Percentiles rank a stretch among this genome's conserved stretches.
phyloP scores from a whole-genome alignment of 345 rosid genomes.

The Draba incana region DNA sequence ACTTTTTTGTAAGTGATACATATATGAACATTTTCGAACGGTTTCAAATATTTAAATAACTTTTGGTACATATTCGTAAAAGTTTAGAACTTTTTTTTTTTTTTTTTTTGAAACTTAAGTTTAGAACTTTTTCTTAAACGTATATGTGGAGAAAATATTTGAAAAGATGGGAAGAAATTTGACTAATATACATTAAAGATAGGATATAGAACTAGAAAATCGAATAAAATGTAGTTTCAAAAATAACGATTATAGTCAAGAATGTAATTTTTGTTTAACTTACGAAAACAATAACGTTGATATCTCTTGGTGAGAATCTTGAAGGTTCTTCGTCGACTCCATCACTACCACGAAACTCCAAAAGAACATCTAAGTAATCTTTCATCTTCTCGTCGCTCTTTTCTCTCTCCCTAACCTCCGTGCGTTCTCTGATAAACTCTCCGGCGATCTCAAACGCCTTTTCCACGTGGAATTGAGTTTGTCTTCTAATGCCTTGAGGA shows the following conservation, averaged over 20 bases:
- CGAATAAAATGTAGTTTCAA: background rate
- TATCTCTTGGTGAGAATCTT: slow-evolving; percentile 56
- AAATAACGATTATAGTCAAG: background rate
- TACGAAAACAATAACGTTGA: slow-evolving; percentile 75
- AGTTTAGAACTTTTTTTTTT: too few relatives aligned
- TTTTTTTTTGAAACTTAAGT: too few relatives aligned
- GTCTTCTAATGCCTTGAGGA: slow-evolving; percentile 73
- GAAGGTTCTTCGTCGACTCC: slow-evolving; percentile 53
- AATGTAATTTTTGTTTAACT: background rate
- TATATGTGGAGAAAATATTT: too few relatives aligned
- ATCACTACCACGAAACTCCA: slow-evolving; percentile 70
- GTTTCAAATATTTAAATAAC: background rate
- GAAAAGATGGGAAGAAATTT: too few relatives aligned
- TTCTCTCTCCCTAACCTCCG: slow-evolving; percentile 31
- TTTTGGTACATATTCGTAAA: background rate
- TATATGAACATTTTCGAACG: too few relatives aligned
- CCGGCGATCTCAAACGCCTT: slow-evolving; percentile 63
- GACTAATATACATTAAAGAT: background rate
- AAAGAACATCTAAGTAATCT: slow-evolving; percentile 75
- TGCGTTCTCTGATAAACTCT: slow-evolving; percentile 63
- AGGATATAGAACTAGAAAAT: too few relatives aligned
- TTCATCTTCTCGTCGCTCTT: slow-evolving; percentile 41
- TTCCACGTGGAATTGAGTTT: slow-evolving; percentile 64
- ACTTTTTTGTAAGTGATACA: too few relatives aligned
- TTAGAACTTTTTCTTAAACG: too few relatives aligned